Base-by-base conservation (phyloP, 78 protist genomes). In the Planoprotostelium fungivorum region DNA sequence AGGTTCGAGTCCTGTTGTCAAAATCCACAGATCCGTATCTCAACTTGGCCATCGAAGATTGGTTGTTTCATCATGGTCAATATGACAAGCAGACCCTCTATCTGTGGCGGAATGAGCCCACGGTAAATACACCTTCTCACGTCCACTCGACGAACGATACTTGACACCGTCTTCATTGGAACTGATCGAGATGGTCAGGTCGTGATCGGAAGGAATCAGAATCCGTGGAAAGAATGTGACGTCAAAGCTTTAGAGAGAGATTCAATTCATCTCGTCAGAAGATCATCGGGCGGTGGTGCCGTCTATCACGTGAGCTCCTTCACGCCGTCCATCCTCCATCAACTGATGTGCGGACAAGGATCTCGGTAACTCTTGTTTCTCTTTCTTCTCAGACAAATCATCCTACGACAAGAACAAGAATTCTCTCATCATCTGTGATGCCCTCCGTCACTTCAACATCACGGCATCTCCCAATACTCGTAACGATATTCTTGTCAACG, bases 171-270 rank as follows among this genome's bases (percentile, higher is more conserved):
- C 84, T 29, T 73, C 34, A 29, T 29, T 88, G 36, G 28, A 29
- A 38, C 35, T 34, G 37, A 88, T 51, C 16, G 73, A 51, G 16
- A 25, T 5, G 5, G 16, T 51, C 73, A 51, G 73, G 84, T 36
- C 34, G 96, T 96, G 29, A 96, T 96, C 92, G 97, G 97, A 37
- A 63, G 92, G 84, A 88, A 96, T 37, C 97, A 96, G 86, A 94
- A 96, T 73, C 95, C 97, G 16, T 96, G 73, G 83, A 86, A 84
- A 35, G 97, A 96, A 85, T 94, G 96, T 37, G 91, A 96, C 63
- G 51, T 96, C 9, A 89, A 89, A 83, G 85, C 35, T 51, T 90
- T 96, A 95, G 89, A 89, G 0, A 91, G 88, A 9, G 96, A 90
- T 86, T 86, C 87, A 38, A 92, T 90, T 0, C 87, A 86, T 31